These are phyloP conservation scores for Hamamelis virginiana DNA, from an alignment of 164 flowering plant species.

Conservation along the genomic window DNA sequence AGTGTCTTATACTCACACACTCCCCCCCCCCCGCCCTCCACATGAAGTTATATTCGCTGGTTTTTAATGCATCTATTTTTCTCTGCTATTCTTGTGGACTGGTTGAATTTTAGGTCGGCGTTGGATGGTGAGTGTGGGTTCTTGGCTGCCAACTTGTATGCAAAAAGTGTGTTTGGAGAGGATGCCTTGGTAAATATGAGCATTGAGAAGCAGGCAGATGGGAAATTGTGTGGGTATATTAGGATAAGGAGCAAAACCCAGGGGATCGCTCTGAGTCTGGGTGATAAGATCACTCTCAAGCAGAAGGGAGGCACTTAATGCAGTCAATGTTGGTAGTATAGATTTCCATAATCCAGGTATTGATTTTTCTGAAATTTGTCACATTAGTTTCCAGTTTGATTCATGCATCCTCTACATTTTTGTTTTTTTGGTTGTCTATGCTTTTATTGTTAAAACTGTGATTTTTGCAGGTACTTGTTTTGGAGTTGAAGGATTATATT, in stretches of 20 bases:
- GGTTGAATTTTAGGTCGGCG: slow-evolving; percentile 62
- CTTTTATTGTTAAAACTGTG: neutral
- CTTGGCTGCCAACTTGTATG: slow-evolving; percentile 92
- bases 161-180: slow-evolving; percentile 96
- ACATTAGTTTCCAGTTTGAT: too few species aligned
- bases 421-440: too few species aligned
- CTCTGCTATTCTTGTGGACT: neutral
- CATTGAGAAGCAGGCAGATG: slow-evolving; percentile 81
- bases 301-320: slow-evolving; percentile 69
- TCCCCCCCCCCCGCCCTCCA: too few species aligned
- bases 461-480: neutral
- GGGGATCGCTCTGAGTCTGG: slow-evolving; percentile 93
- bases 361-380: too few species aligned
- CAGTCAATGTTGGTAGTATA: too few species aligned
- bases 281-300: slow-evolving; percentile 96
- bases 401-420: too few species aligned
- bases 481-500: neutral
- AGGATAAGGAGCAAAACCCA: slow-evolving; percentile 97
- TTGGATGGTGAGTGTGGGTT: slow-evolving; percentile 94
- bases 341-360: too few species aligned
- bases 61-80: too few species aligned
- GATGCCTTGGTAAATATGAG: slow-evolving; percentile 96
- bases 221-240: slow-evolving; percentile 87
- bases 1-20: too few species aligned
- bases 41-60: too few species aligned